Evolutionary conservation across 1,284 basidiomycete genomes (phyloP).

Genomic region (Apiotrichum siamense): DNA sequence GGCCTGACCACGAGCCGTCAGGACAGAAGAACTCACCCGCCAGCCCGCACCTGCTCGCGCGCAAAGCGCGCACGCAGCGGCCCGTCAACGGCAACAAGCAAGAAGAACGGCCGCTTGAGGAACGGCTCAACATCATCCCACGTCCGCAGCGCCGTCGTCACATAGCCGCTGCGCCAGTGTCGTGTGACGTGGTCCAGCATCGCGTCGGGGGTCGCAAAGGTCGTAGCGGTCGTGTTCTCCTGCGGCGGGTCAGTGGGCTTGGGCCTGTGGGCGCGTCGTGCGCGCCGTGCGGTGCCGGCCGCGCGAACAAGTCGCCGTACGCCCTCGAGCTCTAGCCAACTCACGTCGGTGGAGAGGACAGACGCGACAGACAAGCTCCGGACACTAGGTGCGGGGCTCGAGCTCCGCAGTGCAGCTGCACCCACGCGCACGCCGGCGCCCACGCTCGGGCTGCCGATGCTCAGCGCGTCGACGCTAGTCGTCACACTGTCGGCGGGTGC

Average conservation of each 20-base stretch:
- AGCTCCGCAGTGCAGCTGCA: background rate
- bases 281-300: too few species aligned
- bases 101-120: constrained; percentile 80
- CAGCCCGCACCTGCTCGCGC: constrained; percentile 23
- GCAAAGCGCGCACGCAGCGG: constrained; percentile 57
- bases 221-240: constrained; percentile 3
- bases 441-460: background rate
- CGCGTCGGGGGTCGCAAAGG: constrained; percentile 55
- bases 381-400: background rate
- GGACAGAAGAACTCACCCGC: background rate
- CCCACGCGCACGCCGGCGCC: background rate
- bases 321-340: too few species aligned
- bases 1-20: too few species aligned
- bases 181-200: constrained; percentile 73
- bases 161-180: constrained; percentile 74
- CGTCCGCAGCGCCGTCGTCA: constrained; percentile 67
- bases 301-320: too few species aligned
- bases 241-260: too few species aligned
- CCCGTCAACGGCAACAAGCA: constrained; percentile 80
- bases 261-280: too few species aligned
- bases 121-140: constrained; percentile 61
- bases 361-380: background rate
- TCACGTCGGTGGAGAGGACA: too few species aligned
- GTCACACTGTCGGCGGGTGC: constrained; percentile 10
- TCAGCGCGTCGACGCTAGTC: background rate